Evolutionary conservation across 148 eudicot species (phyloP).

Genomic region (Rheum nobile): DNA sequence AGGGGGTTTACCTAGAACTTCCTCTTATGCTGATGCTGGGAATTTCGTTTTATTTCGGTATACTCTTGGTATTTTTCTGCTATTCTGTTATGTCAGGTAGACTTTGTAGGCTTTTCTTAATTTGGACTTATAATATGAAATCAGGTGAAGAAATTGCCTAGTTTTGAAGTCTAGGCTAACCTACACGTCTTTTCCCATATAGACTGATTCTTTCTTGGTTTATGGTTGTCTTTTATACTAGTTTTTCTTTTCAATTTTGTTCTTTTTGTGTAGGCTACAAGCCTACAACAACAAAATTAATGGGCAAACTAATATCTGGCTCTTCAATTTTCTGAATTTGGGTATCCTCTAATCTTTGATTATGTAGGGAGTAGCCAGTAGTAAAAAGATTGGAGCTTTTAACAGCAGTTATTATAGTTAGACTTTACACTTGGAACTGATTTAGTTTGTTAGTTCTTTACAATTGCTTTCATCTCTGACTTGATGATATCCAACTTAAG

Average conservation of each 20-base stretch:
- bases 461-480: neutral
- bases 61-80: neutral
- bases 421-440: neutral
- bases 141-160: neutral
- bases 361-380: no score
- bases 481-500: neutral
- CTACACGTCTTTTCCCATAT: neutral
- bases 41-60: neutral
- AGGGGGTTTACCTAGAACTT: neutral
- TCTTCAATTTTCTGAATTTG: neutral
- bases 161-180: neutral
- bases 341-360: neutral
- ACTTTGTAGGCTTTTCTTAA: neutral
- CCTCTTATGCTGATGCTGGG: neutral
- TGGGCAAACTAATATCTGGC: neutral
- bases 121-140: neutral
- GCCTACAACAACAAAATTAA: neutral
- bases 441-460: neutral
- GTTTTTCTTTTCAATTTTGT: neutral
- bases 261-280: neutral
- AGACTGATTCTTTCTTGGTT: neutral
- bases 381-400: no score
- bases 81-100: neutral
- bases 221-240: neutral
- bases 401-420: neutral